Conservation (phyloP, 345 rosid species). For the Euphorbia tirucalli region DNA sequence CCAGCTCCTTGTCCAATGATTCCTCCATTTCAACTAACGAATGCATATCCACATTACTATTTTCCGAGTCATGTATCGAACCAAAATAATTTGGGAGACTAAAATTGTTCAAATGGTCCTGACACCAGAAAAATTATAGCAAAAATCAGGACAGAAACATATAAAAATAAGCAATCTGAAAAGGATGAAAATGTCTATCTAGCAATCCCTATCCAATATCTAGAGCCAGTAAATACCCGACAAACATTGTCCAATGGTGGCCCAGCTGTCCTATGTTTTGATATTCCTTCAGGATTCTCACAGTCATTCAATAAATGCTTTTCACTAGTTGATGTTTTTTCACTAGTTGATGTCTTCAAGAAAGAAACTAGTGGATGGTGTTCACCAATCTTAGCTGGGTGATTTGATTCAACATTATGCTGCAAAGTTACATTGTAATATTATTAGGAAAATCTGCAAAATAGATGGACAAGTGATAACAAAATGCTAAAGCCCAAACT, state of each 20-base stretch:
- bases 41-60: slow-evolving; percentile 39
- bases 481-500: neutral
- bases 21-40: slow-evolving; percentile 72
- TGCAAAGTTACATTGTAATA: slow-evolving; percentile 19
- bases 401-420: slow-evolving; percentile 26
- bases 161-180: no score
- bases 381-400: slow-evolving; percentile 20
- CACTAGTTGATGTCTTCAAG: slow-evolving; percentile 25
- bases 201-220: slow-evolving; percentile 15
- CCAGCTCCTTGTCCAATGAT: slow-evolving; percentile 78
- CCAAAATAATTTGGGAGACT: slow-evolving; percentile 39
- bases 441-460: neutral
- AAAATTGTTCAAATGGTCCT: slow-evolving; percentile 45
- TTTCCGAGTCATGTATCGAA: slow-evolving; percentile 36
- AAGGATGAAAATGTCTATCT: slow-evolving; percentile 15
- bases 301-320: slow-evolving; percentile 29
- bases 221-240: slow-evolving; percentile 41
- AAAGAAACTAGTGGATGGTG: slow-evolving; percentile 28
- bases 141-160: no score
- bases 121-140: slow-evolving; percentile 22
- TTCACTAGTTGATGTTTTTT: no score
- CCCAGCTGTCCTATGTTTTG: slow-evolving; percentile 36
- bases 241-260: slow-evolving; percentile 24
- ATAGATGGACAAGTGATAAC: neutral
- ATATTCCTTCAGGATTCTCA: slow-evolving; percentile 26